phyloP scores from a whole-genome alignment of 768 basidiomycete species.

The Pisolithus tinctorius region DNA sequence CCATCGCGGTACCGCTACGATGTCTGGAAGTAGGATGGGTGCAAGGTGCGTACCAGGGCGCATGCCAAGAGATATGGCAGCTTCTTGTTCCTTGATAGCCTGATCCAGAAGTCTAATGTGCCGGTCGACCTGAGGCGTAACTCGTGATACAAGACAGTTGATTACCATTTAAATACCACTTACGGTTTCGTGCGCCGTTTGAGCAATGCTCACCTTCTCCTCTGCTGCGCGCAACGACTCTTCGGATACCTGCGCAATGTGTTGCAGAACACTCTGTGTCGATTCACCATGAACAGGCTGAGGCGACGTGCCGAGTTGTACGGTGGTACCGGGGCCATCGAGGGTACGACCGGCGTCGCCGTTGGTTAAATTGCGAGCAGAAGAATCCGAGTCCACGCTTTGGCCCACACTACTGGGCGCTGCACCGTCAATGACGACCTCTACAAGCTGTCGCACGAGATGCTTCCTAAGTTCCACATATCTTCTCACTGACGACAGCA shows the following conservation, averaged over 20 bases:
- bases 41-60: constrained; percentile 49
- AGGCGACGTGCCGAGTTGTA: background rate
- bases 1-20: constrained; percentile 47
- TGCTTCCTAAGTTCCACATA: constrained; percentile 38
- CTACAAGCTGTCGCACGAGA: constrained; percentile 11
- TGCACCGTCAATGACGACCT: background rate
- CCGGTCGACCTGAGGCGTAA: constrained; percentile 55
- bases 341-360: background rate
- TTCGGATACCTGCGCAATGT: constrained; percentile 54
- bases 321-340: background rate
- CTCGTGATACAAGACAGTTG: background rate
- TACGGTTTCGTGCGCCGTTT: constrained; percentile 65
- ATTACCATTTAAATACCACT: constrained; percentile 14
- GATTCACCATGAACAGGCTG: constrained; percentile 26
- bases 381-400: background rate
- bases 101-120: constrained; percentile 76
- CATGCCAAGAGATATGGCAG: constrained; percentile 45
- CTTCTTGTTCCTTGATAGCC: constrained; percentile 58
- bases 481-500: constrained; percentile 39
- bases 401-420: background rate
- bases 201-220: constrained; percentile 74
- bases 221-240: constrained; percentile 58
- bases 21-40: constrained; percentile 54
- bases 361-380: background rate
- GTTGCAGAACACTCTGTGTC: constrained; percentile 46